Evolutionary conservation across 1,284 basidiomycete species (phyloP).

Genomic region (Ceratorhiza oryzae-sativae): DNA sequence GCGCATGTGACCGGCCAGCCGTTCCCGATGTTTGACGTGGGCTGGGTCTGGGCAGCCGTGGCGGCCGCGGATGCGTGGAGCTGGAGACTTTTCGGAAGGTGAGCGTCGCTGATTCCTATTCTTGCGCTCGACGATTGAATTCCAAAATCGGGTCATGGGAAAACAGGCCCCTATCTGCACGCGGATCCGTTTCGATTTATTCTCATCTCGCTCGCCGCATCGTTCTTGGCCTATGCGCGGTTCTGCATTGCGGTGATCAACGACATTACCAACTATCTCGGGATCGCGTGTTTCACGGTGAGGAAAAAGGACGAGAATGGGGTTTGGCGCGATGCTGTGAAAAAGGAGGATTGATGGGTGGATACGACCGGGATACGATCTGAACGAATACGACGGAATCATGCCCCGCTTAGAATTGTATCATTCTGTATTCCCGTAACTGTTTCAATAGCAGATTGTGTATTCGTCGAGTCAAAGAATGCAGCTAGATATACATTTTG

Average conservation of each 20-base stretch:
- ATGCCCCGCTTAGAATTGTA: constrained; percentile 1
- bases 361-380: not conserved
- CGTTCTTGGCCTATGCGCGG: constrained; percentile 74
- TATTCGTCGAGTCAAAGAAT: not conserved
- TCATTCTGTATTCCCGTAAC: not conserved
- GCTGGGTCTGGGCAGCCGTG: constrained; percentile 83
- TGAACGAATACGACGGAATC: not conserved
- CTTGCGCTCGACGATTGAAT: no score
- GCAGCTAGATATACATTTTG: not conserved
- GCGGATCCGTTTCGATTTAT: constrained; percentile 67
- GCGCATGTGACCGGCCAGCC: constrained; percentile 87
- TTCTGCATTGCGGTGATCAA: constrained; percentile 83
- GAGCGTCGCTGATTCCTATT: not conserved
- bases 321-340: constrained; percentile 64
- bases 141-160: no score
- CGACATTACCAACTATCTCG: constrained; percentile 87
- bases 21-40: constrained; percentile 88
- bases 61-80: constrained; percentile 86
- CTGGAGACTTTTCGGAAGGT: constrained; percentile 71
- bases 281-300: constrained; percentile 90
- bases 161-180: constrained; percentile 68
- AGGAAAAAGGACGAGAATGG: constrained; percentile 79
- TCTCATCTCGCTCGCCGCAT: constrained; percentile 69
- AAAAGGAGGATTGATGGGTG: constrained; percentile 35
- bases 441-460: constrained; percentile 19